Percentiles rank a stretch among this genome's conserved stretches.
Evolutionary conservation across 2,329 filamentous ascomycete genomes (phyloP).

Genomic region (Pseudogymnoascus sp.): DNA sequence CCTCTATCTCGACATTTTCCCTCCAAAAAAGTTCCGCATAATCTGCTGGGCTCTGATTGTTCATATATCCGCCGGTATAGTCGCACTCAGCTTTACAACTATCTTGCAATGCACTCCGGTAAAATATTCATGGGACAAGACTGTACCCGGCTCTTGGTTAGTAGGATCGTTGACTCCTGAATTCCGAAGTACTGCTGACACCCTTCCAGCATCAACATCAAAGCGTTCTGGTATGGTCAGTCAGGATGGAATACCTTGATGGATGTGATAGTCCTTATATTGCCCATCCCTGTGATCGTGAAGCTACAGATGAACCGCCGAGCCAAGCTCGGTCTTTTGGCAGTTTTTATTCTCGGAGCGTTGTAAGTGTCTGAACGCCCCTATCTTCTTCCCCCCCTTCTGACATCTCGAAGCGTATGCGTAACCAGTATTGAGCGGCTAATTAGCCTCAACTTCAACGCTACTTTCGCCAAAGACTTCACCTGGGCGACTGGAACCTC

Average conservation of each 20-base stretch:
- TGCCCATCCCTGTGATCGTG: constrained; percentile 9
- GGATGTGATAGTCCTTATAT: constrained; percentile 10
- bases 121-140: constrained; percentile 16
- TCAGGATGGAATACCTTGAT: constrained; percentile 9
- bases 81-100: constrained; percentile 11
- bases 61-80: constrained; percentile 5
- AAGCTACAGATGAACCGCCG: constrained; percentile 11
- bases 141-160: constrained; percentile 9
- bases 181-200: not conserved
- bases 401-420: constrained; percentile 12
- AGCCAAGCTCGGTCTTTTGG: constrained; percentile 8
- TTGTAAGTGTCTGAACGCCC: not conserved
- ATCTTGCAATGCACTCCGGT: constrained; percentile 16
- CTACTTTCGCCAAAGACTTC: constrained; percentile 7
- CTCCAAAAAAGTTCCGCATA: constrained; percentile 11
- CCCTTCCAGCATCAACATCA: constrained; percentile 6
- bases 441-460: constrained; percentile 15
- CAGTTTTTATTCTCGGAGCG: not conserved
- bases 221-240: constrained; percentile 9
- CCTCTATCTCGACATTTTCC: constrained; percentile 16
- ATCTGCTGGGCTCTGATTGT: constrained; percentile 11
- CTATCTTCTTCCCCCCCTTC: not conserved
- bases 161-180: not conserved
- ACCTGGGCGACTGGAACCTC: constrained; percentile 12
- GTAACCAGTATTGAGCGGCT: constrained; percentile 14